Percentiles rank a stretch among this genome's conserved stretches.
Conservation (phyloP, 179 eudicot genomes). For the Beta macrorhiza region DNA sequence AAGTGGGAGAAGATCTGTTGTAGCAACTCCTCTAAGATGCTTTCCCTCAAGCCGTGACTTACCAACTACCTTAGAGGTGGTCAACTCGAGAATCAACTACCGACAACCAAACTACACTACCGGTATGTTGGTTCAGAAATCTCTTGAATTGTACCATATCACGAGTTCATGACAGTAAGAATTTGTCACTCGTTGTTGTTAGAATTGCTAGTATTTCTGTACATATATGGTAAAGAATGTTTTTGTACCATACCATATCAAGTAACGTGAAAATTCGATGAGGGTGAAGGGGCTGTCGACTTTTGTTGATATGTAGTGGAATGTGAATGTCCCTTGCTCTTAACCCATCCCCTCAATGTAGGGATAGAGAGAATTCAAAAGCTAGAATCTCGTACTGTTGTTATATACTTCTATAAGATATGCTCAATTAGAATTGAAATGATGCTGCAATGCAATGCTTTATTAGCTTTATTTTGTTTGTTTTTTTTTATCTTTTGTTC, state of each 20-base stretch:
- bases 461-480: slow-evolving; percentile 10
- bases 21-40: slow-evolving; percentile 8
- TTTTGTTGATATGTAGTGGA: slow-evolving; percentile 26
- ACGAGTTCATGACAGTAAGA: slow-evolving; percentile 15
- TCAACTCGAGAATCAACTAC: slow-evolving; percentile 14
- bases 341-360: slow-evolving; percentile 5
- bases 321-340: slow-evolving; percentile 19
- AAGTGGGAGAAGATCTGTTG: slow-evolving; percentile 15
- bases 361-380: slow-evolving; percentile 6
- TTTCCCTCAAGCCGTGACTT: slow-evolving; percentile 12
- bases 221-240: slow-evolving; percentile 23
- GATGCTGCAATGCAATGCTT: not conserved
- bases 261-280: slow-evolving; percentile 21
- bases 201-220: slow-evolving; percentile 20
- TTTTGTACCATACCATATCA: slow-evolving; percentile 30
- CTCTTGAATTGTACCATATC: slow-evolving; percentile 21
- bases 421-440: slow-evolving; percentile 2
- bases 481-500: slow-evolving; percentile 1
- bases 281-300: slow-evolving; percentile 20
- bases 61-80: slow-evolving; percentile 4
- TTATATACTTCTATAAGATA: slow-evolving; percentile 5
- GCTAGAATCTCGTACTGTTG: not conserved
- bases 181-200: slow-evolving; percentile 16
- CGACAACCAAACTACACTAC: slow-evolving; percentile 11
- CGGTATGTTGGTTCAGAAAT: slow-evolving; percentile 30